Evolutionary conservation across 306 rosid species (phyloP).

Genomic region (Castanea sativa): DNA sequence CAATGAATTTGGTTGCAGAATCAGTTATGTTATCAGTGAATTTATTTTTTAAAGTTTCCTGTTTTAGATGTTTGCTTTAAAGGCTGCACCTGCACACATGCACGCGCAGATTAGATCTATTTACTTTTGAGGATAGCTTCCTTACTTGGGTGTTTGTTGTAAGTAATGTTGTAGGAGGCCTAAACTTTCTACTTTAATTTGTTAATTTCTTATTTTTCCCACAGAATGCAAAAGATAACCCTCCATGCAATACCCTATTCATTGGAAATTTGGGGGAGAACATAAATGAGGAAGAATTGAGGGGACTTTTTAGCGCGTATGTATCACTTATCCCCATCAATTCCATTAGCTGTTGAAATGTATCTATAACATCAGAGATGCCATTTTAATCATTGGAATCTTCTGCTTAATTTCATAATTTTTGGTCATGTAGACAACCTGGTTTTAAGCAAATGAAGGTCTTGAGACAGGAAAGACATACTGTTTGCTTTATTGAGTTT

Average conservation of each 20-base stretch:
- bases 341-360: slow-evolving; percentile 4
- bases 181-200: background rate
- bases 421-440: slow-evolving; percentile 70
- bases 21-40: no score
- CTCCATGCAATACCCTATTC: slow-evolving; percentile 97
- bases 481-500: slow-evolving; percentile 98
- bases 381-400: slow-evolving; percentile 2
- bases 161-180: background rate
- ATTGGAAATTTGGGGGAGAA: slow-evolving; percentile 98
- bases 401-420: slow-evolving; percentile 18
- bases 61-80: no score
- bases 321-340: slow-evolving; percentile 36
- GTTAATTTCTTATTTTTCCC: slow-evolving; percentile 3
- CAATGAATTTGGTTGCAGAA: no score
- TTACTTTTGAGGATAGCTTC: background rate
- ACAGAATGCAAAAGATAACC: slow-evolving; percentile 98
- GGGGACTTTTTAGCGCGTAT: slow-evolving; percentile 88
- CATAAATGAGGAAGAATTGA: slow-evolving; percentile 93
- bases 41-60: no score
- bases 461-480: slow-evolving; percentile 98
- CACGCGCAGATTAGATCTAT: background rate
- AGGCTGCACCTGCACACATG: no score
- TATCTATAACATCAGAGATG: background rate
- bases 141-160: slow-evolving; percentile 3
- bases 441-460: slow-evolving; percentile 99